These are phyloP conservation scores for Melampsora abietis-canadensis DNA, from an alignment of 1,284 basidiomycete genomes.

Conservation along the genomic window DNA sequence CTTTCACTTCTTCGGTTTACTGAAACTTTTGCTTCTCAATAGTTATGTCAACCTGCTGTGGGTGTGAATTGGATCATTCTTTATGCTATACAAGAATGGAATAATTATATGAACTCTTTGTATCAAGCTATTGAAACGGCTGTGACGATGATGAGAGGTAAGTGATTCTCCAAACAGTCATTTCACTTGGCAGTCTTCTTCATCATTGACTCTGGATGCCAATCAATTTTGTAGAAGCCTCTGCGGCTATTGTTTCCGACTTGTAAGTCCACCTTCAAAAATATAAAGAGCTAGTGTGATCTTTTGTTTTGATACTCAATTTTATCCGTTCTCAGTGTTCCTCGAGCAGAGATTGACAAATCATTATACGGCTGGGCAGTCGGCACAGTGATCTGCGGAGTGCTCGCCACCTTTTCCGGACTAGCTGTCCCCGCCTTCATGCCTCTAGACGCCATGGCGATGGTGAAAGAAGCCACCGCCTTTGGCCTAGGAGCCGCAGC, in stretches of 20 bases:
- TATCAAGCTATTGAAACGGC: conserved; percentile 39
- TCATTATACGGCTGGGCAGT: conserved; percentile 39
- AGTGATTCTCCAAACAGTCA: background rate
- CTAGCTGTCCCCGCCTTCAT: conserved; percentile 24
- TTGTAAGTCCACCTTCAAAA: conserved; percentile 16
- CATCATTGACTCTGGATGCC: background rate
- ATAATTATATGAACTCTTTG: conserved; percentile 41
- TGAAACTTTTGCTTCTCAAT: background rate
- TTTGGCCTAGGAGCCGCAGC: conserved; percentile 23
- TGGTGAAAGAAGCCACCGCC: conserved; percentile 21
- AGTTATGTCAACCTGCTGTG: conserved; percentile 38
- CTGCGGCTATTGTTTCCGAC: conserved; percentile 33
- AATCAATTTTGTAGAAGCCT: conserved; percentile 14
- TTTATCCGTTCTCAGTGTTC: conserved; percentile 2
- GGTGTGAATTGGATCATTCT: conserved; percentile 42
- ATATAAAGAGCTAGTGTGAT: background rate
- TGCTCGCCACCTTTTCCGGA: conserved; percentile 26
- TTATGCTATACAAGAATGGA: conserved; percentile 43
- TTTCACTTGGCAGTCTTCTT: background rate
- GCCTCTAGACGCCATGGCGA: conserved; percentile 33
- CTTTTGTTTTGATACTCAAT: background rate
- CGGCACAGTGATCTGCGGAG: conserved; percentile 30
- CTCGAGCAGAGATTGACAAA: background rate
- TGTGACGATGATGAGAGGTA: conserved; percentile 29
- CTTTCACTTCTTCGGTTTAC: background rate